Percentiles rank a stretch among this genome's conserved stretches.
phyloP scores from a whole-genome alignment of 495 filamentous ascomycete species.

The Podospora australis region DNA sequence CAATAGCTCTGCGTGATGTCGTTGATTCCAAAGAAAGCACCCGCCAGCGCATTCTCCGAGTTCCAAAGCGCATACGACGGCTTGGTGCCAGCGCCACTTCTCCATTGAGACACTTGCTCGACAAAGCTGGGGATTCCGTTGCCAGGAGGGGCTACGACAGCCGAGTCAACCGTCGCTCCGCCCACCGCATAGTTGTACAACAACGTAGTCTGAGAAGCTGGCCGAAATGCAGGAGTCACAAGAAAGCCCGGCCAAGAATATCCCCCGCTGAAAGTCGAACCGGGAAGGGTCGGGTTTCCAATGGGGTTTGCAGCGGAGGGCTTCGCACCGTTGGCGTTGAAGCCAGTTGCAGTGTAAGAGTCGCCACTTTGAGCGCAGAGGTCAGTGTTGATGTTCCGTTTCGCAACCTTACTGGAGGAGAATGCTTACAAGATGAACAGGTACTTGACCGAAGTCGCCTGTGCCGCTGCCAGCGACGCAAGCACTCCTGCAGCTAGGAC shows the following conservation, averaged over 20 bases:
- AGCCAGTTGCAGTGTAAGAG: constrained; percentile 12
- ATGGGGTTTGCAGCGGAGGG: constrained; percentile 11
- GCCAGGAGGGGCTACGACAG: constrained; percentile 3
- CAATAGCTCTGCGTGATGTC: constrained; percentile 5
- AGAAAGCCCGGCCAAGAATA: constrained; percentile 9
- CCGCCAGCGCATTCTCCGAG: constrained; percentile 4
- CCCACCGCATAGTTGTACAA: constrained; percentile 13
- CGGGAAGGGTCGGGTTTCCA: constrained; percentile 11
- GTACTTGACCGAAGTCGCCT: neutral
- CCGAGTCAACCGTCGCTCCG: constrained; percentile 10
- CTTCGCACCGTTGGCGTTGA: constrained; percentile 4
- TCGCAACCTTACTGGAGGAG: too few relatives aligned
- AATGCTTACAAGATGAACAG: constrained; percentile 1
- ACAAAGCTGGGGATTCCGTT: constrained; percentile 7
- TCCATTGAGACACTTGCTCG: constrained; percentile 8
- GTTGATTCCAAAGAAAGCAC: constrained; percentile 11
- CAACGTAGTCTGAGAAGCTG: constrained; percentile 8
- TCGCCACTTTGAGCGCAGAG: too few relatives aligned
- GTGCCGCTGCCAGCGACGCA: neutral
- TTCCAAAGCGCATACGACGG: constrained; percentile 6
- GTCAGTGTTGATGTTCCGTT: too few relatives aligned
- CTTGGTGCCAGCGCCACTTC: neutral
- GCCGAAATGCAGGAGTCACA: constrained; percentile 7
- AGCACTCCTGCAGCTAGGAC: neutral
- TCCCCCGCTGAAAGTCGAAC: constrained; percentile 3